These are phyloP conservation scores for Annona cherimola DNA, from an alignment of 164 flowering plant genomes.

Conservation along the genomic window DNA sequence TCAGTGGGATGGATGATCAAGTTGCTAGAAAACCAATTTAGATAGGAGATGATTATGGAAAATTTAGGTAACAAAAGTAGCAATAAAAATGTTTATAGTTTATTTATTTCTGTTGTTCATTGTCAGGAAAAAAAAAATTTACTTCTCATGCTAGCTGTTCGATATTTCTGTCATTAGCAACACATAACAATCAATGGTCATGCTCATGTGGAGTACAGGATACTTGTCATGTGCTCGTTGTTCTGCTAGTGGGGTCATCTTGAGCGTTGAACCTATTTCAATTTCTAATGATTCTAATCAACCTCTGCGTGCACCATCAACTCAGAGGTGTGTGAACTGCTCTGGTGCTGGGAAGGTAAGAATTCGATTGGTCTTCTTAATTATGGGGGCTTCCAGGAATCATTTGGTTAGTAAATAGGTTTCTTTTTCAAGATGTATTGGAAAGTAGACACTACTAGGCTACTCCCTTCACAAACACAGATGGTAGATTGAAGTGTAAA, in stretches of 20 bases:
- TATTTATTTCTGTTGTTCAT: too few species aligned
- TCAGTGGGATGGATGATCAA: too few species aligned
- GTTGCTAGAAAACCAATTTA: too few species aligned
- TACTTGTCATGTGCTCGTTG: constrained; percentile 92
- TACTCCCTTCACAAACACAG: neutral
- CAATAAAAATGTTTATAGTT: too few species aligned
- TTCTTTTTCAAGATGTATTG: neutral
- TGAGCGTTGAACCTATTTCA: constrained; percentile 59
- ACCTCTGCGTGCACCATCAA: constrained; percentile 61
- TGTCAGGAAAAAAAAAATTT: too few species aligned
- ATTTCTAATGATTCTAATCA: constrained; percentile 31
- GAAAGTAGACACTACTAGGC: neutral
- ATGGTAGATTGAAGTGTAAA: neutral
- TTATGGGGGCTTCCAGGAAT: neutral
- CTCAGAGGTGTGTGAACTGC: constrained; percentile 75
- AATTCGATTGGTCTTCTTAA: neutral
- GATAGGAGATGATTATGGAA: too few species aligned
- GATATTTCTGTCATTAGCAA: neutral
- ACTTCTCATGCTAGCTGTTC: neutral
- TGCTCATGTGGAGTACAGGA: constrained; percentile 34
- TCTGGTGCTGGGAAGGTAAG: constrained; percentile 95
- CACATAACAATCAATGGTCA: neutral
- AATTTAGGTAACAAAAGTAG: too few species aligned
- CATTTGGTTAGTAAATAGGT: neutral
- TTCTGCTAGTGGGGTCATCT: constrained; percentile 71